Evolutionary conservation across 1,284 basidiomycete genomes (phyloP).

Genomic region (Rhodotorula mucilaginosa): DNA sequence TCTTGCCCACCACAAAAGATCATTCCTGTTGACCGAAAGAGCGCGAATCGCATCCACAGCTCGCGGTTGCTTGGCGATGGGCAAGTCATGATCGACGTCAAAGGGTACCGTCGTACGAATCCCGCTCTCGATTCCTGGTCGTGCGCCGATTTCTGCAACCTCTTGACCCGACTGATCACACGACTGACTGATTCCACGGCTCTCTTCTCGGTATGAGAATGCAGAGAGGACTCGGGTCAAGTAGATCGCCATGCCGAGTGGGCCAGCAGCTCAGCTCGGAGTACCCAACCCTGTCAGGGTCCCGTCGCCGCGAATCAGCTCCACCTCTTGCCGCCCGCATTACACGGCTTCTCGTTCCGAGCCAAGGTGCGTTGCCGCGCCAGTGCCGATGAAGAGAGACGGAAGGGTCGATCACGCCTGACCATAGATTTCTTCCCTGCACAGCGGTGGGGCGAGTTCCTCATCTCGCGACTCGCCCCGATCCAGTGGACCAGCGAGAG

Average conservation of each 20-base stretch:
- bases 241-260: neutral
- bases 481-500: constrained; percentile 19
- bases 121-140: constrained; percentile 30
- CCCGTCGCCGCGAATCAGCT: neutral
- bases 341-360: constrained; percentile 20
- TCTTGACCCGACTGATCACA: neutral
- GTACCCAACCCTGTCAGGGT: neutral
- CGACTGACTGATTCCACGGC: neutral
- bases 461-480: constrained; percentile 20
- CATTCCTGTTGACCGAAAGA: too few species aligned
- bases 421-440: neutral
- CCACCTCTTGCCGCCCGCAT: constrained; percentile 11
- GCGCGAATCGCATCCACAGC: constrained; percentile 4
- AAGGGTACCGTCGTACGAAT: constrained; percentile 27
- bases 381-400: too few species aligned
- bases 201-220: too few species aligned
- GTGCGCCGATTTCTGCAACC: neutral
- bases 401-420: neutral
- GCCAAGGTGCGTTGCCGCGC: neutral
- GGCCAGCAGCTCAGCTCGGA: neutral
- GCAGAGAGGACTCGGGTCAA: constrained; percentile 13
- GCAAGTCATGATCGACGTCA: constrained; percentile 34
- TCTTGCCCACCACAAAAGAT: neutral
- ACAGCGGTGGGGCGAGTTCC: constrained; percentile 35
- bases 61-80: constrained; percentile 23